Base-by-base conservation (phyloP, 2,329 filamentous ascomycete species). In the Whalleya microplaca region DNA sequence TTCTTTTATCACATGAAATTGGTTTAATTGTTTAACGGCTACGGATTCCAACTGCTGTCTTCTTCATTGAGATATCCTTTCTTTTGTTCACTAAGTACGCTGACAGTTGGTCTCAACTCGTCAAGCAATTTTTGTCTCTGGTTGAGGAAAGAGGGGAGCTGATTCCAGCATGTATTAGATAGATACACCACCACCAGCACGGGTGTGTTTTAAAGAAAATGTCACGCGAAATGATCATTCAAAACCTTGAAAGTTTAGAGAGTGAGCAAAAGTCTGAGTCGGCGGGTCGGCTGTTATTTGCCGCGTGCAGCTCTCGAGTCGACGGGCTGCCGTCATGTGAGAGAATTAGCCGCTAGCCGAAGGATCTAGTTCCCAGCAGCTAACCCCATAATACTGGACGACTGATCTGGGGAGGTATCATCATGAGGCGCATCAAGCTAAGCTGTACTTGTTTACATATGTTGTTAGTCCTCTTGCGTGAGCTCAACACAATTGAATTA, bases 281-380 rank as follows among this genome's bases (percentile, higher is more conserved):
- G 18, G 46, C 4, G 10, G 27, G 45, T 54, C 37, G 41, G 49
- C 16, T 57, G 54, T 9, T 42, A 18, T 41, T 45, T 42, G 41
- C 51, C 52, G 43, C 54, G 59, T 56, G 48, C 41, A 48, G 53
- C 49, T 45, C 29, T 19, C 19, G 32, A 49, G 18, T 37, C 32
- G 10, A 32, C 27, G 43, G 21, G n/a, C n/a, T 37, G 32, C 18
- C 42, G 44, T 60, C 51, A 59, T 53, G 51, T 56, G 54, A 50
- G 44, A 27, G 16, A 27, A 23, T 51, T 5, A 37, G 45, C n/a
- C 37, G 23, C 51, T 45, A 50, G 32, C 32, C 41, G 49, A 21
- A 27, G 19, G 27, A 27, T 21, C 41, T 21, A 27, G 14, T 23
- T 37, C 14, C 9, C 14, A 16, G 41, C 27, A 18, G 20, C 32